Base-by-base conservation (phyloP, 1,284 basidiomycete species). In the Trichosporon sp. region DNA sequence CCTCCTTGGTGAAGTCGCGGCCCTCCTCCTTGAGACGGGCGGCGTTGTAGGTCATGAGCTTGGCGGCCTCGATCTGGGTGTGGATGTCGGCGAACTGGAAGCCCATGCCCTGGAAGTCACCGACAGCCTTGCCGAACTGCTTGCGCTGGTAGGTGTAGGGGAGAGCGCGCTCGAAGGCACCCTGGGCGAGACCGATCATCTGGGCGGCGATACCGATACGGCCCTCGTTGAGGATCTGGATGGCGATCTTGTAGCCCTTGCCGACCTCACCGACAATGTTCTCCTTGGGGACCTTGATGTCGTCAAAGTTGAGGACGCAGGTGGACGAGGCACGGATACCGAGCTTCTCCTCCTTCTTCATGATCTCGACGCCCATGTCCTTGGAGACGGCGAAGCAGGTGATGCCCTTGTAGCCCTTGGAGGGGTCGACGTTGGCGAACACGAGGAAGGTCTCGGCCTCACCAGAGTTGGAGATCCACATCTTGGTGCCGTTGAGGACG, bases 391-490 rank as follows among this genome's bases (percentile, higher is more conserved):
- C 87, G 84, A 99, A 99, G 80, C 95, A 98, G 23, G 95, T 96
- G 83, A 99, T 99, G 42, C 96, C 96, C 85, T 98, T 99, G 88
- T 99, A 99, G 0, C 97, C 96, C 82, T 95, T 95, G 75, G 88
- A 91, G 0, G 93, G 91, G 83, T 98, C 95, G 56, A 93, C 92
- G 76, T 94, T 98, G 68, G 97, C 97, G 75, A 99, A 99, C 64
- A 99, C 85, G 62, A 88, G 83, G 82, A 88, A 88, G 72, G 98
- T 88, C 68, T 95, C 95, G 5, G 97, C 97, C 83, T 99, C 96
- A 72, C 90, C 89, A 7, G 93, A 95, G 86, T 99, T 99, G 62
- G 97, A 98, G 78, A 99, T 99, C 96, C 96, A 99, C 95, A 98
- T 96, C 87, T 99, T 99, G 74, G 92, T 92, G 44, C 72, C 74